Base-by-base conservation (phyloP, 129 eudicot species). In the Pseudognaphalium luteoalbum region DNA sequence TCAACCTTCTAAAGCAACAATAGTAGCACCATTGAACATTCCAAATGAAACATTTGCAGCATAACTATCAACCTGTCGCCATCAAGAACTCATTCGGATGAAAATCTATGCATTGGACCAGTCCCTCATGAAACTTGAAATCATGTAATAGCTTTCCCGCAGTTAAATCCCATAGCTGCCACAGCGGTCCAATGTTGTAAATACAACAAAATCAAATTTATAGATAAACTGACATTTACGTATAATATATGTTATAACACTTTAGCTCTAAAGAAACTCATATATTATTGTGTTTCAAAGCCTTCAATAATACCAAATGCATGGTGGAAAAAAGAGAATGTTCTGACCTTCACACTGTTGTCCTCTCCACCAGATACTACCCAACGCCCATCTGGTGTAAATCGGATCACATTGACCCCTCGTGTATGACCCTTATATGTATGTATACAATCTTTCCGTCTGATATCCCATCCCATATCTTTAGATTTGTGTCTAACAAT, bases 341-440 rank as follows among this genome's bases (percentile, higher is more conserved):
- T 21, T 74, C 68, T 22, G 32, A 91, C 98, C 97, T 94, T 94
- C 73, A 94, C 98, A 54, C 90, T 91, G 80, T 91, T 91, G 87
- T 94, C 98, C 81, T 94, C 97, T 75, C 98, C 97, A 62, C 98
- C 98, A 75, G 98, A 94, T 16, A 94, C 98, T 15, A 94, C 96
- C 98, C 98, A 94, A 30, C 98, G 97, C n/a, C 98, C 98, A 85
- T 94, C 98, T n/a, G 98, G 98, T 22, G 98, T 94, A 73, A 94
- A 94, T 80, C 98, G 87, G 76, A 94, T 89, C 1, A 90, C 90
- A 85, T 91, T 94, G 75, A 94, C 96, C 70, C 98, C 98, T 58
- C 98, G 90, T 22, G 98, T 94, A 73, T 94, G 98, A 22, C 98
- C 97, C 77, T 94, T 94, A 84, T 94, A 94, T 3, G 98, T 91